Evolutionary conservation across 108 stramenopile species (phyloP).

Genomic region (Skeletonema tropicum): DNA sequence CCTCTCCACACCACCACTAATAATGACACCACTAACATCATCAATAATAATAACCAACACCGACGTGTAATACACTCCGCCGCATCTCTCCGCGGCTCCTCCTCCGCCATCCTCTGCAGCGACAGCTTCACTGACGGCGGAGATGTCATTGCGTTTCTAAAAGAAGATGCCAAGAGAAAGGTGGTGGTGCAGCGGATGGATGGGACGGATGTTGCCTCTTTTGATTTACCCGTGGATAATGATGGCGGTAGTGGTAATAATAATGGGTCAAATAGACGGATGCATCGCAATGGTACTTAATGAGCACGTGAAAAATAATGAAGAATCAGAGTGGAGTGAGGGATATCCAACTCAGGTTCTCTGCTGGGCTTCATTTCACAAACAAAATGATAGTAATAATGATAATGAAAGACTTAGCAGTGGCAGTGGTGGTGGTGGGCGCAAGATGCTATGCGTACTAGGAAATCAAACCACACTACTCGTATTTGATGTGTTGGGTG

Average conservation of each 20-base stretch:
- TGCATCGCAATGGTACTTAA: not conserved
- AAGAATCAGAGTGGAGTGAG: not conserved
- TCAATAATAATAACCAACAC: not conserved
- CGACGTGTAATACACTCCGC: not conserved
- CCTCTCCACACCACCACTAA: not conserved
- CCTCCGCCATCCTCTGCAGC: not conserved
- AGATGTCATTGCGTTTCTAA: slow-evolving; percentile 16
- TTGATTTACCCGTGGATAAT: slow-evolving; percentile 7
- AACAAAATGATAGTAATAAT: not conserved
- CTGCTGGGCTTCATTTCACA: slow-evolving; percentile 76
- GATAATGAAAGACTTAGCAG: not conserved
- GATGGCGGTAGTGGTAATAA: not conserved
- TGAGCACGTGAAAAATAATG: not conserved
- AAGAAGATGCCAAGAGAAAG: not conserved
- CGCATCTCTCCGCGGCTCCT: not conserved
- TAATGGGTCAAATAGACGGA: not conserved
- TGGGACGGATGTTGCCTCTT: slow-evolving; percentile 23
- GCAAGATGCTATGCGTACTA: slow-evolving; percentile 70
- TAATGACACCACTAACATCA: not conserved
- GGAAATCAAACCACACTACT: slow-evolving; percentile 58
- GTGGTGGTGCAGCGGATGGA: slow-evolving; percentile 21
- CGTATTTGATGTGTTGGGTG: slow-evolving; percentile 68
- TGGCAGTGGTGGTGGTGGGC: slow-evolving; percentile 11
- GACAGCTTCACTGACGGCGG: slow-evolving; percentile 5
- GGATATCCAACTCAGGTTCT: slow-evolving; percentile 31